A percentile compares a stretch with the other conserved stretches of the same genome.
Evolutionary conservation across 352 stramenopile species (phyloP).

Genomic region (Phytophthora fragariae): DNA sequence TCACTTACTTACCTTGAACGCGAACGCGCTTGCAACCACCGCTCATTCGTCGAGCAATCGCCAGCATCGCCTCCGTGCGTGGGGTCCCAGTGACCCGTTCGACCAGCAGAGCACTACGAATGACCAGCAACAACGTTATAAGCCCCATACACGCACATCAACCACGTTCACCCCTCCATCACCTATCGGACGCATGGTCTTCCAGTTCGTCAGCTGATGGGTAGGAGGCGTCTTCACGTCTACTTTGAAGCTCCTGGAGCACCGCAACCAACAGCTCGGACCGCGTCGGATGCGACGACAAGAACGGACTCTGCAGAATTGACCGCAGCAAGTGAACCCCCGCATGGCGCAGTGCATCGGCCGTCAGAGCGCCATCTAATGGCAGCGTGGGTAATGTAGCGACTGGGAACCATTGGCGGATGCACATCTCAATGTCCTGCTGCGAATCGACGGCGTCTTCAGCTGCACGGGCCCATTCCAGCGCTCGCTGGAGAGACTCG

Average conservation of each 20-base stretch:
- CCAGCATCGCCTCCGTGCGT: constrained; percentile 33
- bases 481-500: constrained; percentile 50
- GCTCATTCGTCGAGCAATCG: constrained; percentile 50
- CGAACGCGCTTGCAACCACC: constrained; percentile 32
- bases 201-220: constrained; percentile 13
- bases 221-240: constrained; percentile 17
- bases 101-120: constrained; percentile 39
- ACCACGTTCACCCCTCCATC: background rate
- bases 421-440: constrained; percentile 29
- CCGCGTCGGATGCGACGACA: constrained; percentile 51
- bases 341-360: constrained; percentile 24
- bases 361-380: constrained; percentile 20
- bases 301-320: constrained; percentile 64
- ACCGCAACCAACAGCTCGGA: constrained; percentile 48
- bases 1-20: constrained; percentile 43
- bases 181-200: constrained; percentile 27
- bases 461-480: constrained; percentile 50
- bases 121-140: constrained; percentile 5
- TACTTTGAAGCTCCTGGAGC: constrained; percentile 35
- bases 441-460: constrained; percentile 39
- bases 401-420: constrained; percentile 45
- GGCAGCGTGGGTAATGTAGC: constrained; percentile 51
- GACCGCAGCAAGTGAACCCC: constrained; percentile 48
- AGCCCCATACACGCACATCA: background rate
- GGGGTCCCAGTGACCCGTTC: constrained; percentile 29